Conservation (phyloP, 441 rosid genomes). For the Geranium incanum region DNA sequence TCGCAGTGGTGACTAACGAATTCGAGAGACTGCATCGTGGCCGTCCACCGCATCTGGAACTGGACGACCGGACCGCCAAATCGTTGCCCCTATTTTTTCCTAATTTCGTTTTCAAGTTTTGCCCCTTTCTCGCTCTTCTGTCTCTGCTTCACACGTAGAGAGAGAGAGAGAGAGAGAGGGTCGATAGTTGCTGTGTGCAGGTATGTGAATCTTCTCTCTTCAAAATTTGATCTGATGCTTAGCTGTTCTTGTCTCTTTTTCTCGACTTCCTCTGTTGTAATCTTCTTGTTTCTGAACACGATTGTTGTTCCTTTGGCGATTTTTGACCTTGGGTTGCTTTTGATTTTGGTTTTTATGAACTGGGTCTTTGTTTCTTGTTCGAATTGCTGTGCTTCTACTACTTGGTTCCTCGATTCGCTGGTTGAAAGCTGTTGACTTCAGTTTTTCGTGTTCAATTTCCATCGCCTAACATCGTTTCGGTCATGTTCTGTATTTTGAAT, state of each 20-base stretch:
- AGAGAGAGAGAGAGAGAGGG: slow-evolving; percentile 7
- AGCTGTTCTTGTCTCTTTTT: not conserved
- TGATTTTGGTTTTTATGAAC: not conserved
- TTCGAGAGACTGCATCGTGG: not conserved
- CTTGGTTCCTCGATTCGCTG: not conserved
- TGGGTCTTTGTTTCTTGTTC: not conserved
- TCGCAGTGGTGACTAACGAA: not conserved
- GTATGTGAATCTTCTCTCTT: slow-evolving; percentile 2
- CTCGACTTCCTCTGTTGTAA: not conserved
- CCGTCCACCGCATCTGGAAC: slow-evolving; percentile 7
- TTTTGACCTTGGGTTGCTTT: not conserved
- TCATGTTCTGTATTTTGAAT: not conserved
- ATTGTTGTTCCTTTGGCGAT: slow-evolving; percentile 1
- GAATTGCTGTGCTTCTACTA: not conserved
- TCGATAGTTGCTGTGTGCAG: not conserved
- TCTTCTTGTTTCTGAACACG: not conserved
- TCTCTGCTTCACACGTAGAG: not conserved
- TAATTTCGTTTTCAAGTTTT: not conserved
- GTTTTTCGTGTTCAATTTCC: not conserved
- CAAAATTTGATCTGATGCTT: not conserved
- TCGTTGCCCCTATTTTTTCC: not conserved
- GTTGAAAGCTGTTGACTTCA: slow-evolving; percentile 7
- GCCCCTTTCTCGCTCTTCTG: slow-evolving; percentile 9
- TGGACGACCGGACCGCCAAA: not conserved
- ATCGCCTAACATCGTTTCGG: not conserved